Percentiles rank a stretch among this genome's conserved stretches.
Conservation (phyloP, 768 basidiomycete species). For the Collybiopsis confluens region DNA sequence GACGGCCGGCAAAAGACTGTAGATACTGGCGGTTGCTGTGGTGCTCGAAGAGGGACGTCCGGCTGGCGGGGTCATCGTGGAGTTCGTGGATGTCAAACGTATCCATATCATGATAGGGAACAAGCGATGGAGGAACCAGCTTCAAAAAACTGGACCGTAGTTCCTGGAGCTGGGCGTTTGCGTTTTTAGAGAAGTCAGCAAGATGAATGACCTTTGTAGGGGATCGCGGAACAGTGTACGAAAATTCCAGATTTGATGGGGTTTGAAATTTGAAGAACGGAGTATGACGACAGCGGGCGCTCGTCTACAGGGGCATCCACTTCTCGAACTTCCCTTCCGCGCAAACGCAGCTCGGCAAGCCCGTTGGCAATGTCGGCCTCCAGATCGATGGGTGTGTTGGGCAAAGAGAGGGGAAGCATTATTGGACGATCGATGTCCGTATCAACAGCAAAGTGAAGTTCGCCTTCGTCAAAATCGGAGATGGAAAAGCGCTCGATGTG, state of each 20-base stretch:
- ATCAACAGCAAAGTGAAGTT: slow-evolving; percentile 32
- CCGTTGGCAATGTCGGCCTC: slow-evolving; percentile 34
- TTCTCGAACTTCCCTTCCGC: slow-evolving; percentile 1
- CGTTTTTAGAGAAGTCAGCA: background rate
- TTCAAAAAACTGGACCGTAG: background rate
- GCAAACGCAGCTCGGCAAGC: slow-evolving; percentile 28
- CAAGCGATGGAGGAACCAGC: background rate
- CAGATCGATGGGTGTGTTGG: slow-evolving; percentile 36
- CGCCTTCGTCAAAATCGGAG: slow-evolving; percentile 19
- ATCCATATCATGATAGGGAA: background rate
- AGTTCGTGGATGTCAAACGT: background rate
- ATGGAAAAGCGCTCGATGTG: slow-evolving; percentile 11
- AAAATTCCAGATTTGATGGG: background rate
- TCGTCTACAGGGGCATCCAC: background rate
- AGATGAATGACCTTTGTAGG: background rate
- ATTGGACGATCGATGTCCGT: slow-evolving; percentile 29
- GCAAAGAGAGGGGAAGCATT: slow-evolving; percentile 37
- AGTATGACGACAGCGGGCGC: background rate
- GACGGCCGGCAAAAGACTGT: background rate
- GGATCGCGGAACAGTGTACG: background rate
- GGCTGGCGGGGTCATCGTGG: background rate
- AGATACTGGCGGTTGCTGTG: background rate
- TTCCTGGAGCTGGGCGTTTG: background rate
- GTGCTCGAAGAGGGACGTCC: background rate
- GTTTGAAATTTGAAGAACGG: too few species aligned